Conservation (phyloP, 345 rosid genomes). For the Passiflora organensis region DNA sequence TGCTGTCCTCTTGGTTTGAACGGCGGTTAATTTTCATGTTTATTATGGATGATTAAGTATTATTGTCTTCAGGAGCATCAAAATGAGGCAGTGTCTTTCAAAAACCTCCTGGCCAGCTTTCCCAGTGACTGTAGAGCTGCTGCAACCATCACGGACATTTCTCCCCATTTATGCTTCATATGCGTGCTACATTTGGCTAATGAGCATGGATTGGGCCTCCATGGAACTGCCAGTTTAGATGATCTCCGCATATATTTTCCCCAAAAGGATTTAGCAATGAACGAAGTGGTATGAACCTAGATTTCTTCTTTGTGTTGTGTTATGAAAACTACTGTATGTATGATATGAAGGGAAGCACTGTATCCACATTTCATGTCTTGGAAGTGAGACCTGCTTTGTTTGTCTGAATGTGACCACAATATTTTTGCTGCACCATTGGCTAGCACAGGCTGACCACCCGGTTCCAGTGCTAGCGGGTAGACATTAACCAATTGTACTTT, state of each 20-base stretch:
- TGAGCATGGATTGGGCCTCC: constrained; percentile 71
- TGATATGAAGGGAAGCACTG: no score
- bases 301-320: background rate
- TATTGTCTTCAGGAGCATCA: constrained; percentile 27
- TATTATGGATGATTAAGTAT: no score
- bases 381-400: no score
- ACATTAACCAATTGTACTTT: no score
- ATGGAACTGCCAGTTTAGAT: constrained; percentile 45
- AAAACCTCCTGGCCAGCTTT: constrained; percentile 54
- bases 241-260: constrained; percentile 60
- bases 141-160: constrained; percentile 51
- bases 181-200: constrained; percentile 89
- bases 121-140: constrained; percentile 76
- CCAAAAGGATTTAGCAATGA: background rate
- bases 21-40: no score
- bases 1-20: no score
- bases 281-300: background rate
- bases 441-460: no score
- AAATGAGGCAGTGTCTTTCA: constrained; percentile 56
- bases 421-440: no score
- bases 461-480: no score
- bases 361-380: no score
- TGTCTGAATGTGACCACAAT: no score
- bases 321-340: background rate
- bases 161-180: constrained; percentile 93